These are phyloP conservation scores for Lotus japonicus DNA, from an alignment of 306 rosid genomes.

Conservation along the genomic window DNA sequence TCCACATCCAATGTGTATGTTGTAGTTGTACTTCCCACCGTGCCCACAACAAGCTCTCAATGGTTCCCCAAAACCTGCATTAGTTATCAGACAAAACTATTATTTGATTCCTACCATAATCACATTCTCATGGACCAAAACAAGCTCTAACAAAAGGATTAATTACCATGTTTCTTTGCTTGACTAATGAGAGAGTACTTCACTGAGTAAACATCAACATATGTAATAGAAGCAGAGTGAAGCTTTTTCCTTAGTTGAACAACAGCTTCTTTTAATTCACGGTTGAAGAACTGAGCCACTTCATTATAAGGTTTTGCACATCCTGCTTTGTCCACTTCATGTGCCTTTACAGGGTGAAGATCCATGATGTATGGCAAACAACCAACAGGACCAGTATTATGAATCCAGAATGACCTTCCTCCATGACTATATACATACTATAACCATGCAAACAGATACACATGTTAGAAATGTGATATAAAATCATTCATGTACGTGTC, in stretches of 20 bases:
- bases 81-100: background rate
- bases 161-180: conserved; percentile 44
- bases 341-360: conserved; percentile 3
- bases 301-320: conserved; percentile 50
- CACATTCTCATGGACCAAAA: background rate
- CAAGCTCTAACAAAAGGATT: background rate
- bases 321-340: conserved; percentile 44
- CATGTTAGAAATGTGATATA: too few species aligned
- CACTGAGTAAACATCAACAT: conserved; percentile 66
- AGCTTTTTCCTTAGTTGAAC: conserved; percentile 46
- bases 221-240: conserved; percentile 59
- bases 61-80: conserved; percentile 62
- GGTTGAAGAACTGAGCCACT: conserved; percentile 61
- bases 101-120: background rate
- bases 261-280: conserved; percentile 25
- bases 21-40: conserved; percentile 74
- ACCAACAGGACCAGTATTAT: conserved; percentile 48
- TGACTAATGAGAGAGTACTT: conserved; percentile 65
- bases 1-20: conserved; percentile 51
- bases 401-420: conserved; percentile 52
- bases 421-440: conserved; percentile 37
- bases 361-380: conserved; percentile 45
- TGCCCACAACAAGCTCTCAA: conserved; percentile 82
- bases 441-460: background rate
- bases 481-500: too few species aligned